Conservation (phyloP, 441 rosid genomes). For the Syzygium syzygioides region DNA sequence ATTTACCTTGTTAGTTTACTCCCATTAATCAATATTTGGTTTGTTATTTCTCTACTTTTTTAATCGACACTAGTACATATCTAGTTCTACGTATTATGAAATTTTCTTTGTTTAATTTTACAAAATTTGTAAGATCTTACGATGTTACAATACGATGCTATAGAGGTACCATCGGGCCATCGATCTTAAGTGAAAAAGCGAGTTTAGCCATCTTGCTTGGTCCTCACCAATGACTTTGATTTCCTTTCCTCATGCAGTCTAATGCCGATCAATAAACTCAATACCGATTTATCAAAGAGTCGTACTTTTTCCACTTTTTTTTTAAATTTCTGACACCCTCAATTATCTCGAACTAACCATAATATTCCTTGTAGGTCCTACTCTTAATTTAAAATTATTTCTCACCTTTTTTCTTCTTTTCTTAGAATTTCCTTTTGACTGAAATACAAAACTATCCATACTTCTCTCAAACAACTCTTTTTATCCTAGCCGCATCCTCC, state of each 20-base stretch:
- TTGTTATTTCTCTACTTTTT: not conserved
- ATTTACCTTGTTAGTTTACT: not conserved
- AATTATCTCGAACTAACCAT: too few species aligned
- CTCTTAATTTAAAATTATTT: too few species aligned
- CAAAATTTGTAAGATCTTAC: not conserved
- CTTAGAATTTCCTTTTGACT: too few species aligned
- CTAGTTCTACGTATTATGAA: not conserved
- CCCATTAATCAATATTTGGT: not conserved
- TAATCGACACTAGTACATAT: not conserved
- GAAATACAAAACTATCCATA: too few species aligned
- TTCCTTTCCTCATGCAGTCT: not conserved
- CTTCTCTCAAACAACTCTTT: too few species aligned
- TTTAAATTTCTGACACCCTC: too few species aligned
- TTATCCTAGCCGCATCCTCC: too few species aligned
- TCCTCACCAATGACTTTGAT: not conserved
- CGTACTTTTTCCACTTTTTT: too few species aligned
- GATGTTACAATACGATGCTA: not conserved
- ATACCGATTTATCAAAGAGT: too few species aligned
- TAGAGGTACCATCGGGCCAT: not conserved
- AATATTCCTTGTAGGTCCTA: too few species aligned
- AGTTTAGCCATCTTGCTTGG: not conserved
- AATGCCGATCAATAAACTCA: not conserved
- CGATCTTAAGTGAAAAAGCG: not conserved
- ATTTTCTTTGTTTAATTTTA: not conserved
- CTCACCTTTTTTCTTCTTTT: too few species aligned